phyloP scores from a whole-genome alignment of 2,329 filamentous ascomycete genomes.

The Fusarium denticulatum region DNA sequence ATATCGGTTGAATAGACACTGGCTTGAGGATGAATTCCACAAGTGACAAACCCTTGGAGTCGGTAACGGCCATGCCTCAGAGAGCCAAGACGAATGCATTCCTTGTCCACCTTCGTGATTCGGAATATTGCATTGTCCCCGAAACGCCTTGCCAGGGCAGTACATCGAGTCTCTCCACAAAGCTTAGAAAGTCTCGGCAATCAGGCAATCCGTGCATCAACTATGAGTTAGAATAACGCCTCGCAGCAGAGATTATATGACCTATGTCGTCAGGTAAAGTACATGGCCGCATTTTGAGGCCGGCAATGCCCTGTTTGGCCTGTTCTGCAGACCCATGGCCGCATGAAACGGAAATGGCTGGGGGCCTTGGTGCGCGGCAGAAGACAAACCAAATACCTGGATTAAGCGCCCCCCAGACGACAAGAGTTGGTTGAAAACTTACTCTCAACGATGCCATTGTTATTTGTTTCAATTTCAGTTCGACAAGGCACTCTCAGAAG shows the following conservation, averaged over 20 bases:
- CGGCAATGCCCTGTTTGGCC: constrained; percentile 7
- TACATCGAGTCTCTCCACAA: background rate
- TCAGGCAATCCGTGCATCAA: background rate
- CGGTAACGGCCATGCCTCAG: background rate
- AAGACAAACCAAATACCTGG: constrained; percentile 38
- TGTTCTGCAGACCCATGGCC: constrained; percentile 8
- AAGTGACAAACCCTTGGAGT: background rate
- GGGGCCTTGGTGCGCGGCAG: constrained; percentile 25
- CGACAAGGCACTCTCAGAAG: constrained; percentile 24
- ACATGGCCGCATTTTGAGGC: constrained; percentile 7
- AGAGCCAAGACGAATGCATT: constrained; percentile 2
- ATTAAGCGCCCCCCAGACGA: constrained; percentile 36
- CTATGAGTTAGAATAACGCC: constrained; percentile 2
- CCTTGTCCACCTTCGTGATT: background rate
- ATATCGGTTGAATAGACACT: background rate
- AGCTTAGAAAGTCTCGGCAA: background rate
- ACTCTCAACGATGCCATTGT: background rate
- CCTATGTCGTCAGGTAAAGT: constrained; percentile 1
- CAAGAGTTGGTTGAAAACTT: background rate
- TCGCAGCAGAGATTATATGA: background rate
- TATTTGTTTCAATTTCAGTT: background rate
- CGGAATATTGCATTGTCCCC: background rate
- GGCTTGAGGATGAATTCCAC: background rate
- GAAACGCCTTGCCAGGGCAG: background rate
- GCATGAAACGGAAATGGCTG: constrained; percentile 12